phyloP scores from a whole-genome alignment of 179 eudicot genomes.

The Silene vulgaris region DNA sequence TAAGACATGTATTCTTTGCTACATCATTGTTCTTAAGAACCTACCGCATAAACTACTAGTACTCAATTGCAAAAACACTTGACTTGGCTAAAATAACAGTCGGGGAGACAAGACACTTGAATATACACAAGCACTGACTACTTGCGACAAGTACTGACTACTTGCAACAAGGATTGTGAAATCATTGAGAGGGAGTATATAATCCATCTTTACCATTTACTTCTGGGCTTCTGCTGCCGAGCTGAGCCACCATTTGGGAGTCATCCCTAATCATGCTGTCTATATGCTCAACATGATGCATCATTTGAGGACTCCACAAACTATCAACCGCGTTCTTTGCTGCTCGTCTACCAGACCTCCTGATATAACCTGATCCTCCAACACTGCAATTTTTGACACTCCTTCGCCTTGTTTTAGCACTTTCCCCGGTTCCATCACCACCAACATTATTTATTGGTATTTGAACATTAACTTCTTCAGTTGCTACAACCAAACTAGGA shows the following conservation, averaged over 20 bases:
- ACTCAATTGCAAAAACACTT: background rate
- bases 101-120: background rate
- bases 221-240: background rate
- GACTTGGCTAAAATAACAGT: too few species aligned
- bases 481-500: too few species aligned
- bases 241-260: background rate
- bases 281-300: too few species aligned
- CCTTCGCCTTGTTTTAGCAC: conserved; percentile 1
- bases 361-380: too few species aligned
- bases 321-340: too few species aligned
- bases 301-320: too few species aligned
- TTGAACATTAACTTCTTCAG: background rate
- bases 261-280: background rate
- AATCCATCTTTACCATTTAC: conserved; percentile 19
- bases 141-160: background rate
- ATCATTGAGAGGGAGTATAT: background rate
- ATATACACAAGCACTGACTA: background rate
- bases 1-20: too few species aligned
- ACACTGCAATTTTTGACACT: background rate
- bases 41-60: too few species aligned
- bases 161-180: background rate
- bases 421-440: background rate
- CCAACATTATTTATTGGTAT: background rate
- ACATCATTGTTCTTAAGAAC: too few species aligned
- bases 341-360: too few species aligned